Percentiles rank a stretch among this genome's conserved stretches.
phyloP scores from a whole-genome alignment of 192 early-diverging fungal species.

The Glomus cerebriforme region DNA sequence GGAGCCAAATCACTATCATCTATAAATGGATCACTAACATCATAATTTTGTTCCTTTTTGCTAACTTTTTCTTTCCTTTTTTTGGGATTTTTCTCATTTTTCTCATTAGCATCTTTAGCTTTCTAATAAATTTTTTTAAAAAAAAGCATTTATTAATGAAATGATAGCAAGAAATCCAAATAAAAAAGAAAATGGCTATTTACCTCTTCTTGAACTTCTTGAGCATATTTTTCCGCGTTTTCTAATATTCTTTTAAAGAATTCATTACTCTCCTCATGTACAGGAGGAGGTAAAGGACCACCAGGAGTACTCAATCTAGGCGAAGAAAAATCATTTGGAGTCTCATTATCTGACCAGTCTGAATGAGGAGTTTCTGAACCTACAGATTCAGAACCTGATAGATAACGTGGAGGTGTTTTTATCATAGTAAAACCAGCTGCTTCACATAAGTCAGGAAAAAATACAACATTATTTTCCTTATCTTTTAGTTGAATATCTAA shows the following conservation, averaged over 20 bases:
- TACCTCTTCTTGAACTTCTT: not conserved
- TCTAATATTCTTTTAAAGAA: conserved; percentile 5
- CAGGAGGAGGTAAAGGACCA: not conserved
- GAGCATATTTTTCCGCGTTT: conserved; percentile 14
- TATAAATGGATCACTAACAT: conserved; percentile 59
- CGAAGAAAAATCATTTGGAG: not conserved
- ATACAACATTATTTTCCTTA: conserved; percentile 3
- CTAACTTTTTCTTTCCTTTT: not conserved
- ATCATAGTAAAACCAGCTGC: not conserved
- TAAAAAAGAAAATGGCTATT: not conserved
- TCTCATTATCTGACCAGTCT: conserved; percentile 1
- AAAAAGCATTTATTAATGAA: not conserved
- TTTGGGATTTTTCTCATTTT: not conserved
- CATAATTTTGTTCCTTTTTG: conserved; percentile 45
- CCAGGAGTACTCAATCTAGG: not conserved
- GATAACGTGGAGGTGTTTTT: conserved; percentile 13
- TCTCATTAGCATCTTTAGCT: not conserved
- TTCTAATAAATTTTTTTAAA: not conserved
- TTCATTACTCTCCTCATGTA: not conserved
- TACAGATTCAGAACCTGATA: conserved; percentile 2
- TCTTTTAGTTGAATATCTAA: not conserved
- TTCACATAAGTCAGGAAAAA: not conserved
- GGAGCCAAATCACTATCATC: conserved; percentile 61
- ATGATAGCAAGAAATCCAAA: no score
- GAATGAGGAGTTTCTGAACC: conserved; percentile 9